Conservation (phyloP, 495 filamentous ascomycete genomes). For the Aspergillus olivimuriae region DNA sequence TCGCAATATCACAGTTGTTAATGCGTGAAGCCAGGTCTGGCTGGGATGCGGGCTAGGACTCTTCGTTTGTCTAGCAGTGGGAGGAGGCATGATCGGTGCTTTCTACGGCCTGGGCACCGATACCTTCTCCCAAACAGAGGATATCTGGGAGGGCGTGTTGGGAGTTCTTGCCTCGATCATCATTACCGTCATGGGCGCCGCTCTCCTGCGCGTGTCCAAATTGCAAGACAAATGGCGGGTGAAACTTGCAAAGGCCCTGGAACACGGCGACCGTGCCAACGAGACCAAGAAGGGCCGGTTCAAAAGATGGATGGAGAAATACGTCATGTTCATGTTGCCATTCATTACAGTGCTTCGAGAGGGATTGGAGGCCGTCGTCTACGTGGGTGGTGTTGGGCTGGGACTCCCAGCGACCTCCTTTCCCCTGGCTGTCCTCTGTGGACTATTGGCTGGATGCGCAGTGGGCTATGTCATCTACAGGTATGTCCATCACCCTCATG, state of each 20-base stretch:
- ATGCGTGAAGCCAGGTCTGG: slow-evolving; percentile 78
- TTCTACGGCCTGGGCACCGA: slow-evolving; percentile 69
- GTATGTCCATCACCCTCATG: slow-evolving; percentile 40
- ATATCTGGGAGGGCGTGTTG: slow-evolving; percentile 76
- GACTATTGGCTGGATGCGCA: slow-evolving; percentile 53
- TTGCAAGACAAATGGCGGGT: slow-evolving; percentile 79
- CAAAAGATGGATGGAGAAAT: slow-evolving; percentile 65
- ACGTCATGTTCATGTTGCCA: slow-evolving; percentile 74
- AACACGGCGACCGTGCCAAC: slow-evolving; percentile 38
- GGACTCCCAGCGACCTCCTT: slow-evolving; percentile 67
- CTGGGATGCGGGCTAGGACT: slow-evolving; percentile 57
- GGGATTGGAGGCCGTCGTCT: slow-evolving; percentile 76
- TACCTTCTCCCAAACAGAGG: slow-evolving; percentile 57
- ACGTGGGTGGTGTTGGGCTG: slow-evolving; percentile 74
- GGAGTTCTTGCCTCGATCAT: slow-evolving; percentile 64
- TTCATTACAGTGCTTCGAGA: slow-evolving; percentile 82
- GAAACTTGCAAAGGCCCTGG: slow-evolving; percentile 65
- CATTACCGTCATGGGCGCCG: slow-evolving; percentile 72
- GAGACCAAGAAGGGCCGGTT: slow-evolving; percentile 28
- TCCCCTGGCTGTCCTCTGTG: slow-evolving; percentile 65
- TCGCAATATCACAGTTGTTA: neutral
- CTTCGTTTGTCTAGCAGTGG: slow-evolving; percentile 60
- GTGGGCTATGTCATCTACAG: slow-evolving; percentile 72
- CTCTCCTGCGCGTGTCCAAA: slow-evolving; percentile 74
- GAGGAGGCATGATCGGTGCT: slow-evolving; percentile 66